Percentiles rank a stretch among this genome's conserved stretches.
Evolutionary conservation across 2,329 filamentous ascomycete genomes (phyloP).

Genomic region (Capronia coronata): DNA sequence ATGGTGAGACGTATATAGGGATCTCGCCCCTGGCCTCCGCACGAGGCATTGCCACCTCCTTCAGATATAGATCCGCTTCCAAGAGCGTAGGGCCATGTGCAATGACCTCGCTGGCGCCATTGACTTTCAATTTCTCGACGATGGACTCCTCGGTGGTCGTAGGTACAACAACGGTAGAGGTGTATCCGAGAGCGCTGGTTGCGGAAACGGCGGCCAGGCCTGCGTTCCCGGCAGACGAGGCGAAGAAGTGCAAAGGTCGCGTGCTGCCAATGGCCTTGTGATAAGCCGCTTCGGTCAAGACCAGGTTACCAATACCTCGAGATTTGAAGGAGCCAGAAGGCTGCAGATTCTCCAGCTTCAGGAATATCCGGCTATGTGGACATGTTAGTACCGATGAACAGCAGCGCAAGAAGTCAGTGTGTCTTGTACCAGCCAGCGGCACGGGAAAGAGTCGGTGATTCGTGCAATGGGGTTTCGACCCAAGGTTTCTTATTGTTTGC

Average conservation of each 20-base stretch:
- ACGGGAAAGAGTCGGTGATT: too few species aligned
- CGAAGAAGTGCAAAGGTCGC: conserved; percentile 76
- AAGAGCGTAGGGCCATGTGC: conserved; percentile 61
- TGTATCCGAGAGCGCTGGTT: conserved; percentile 55
- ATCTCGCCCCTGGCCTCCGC: conserved; percentile 29
- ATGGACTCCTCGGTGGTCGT: conserved; percentile 59
- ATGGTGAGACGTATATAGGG: conserved; percentile 46
- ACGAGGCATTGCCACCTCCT: conserved; percentile 42
- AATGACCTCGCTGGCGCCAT: conserved; percentile 60
- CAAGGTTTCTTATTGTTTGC: too few species aligned
- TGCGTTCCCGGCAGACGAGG: conserved; percentile 74
- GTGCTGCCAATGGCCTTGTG: too few species aligned
- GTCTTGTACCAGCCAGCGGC: too few species aligned
- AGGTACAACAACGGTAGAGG: conserved; percentile 70
- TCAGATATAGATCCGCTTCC: conserved; percentile 63
- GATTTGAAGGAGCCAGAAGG: conserved; percentile 83
- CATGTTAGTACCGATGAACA: too few species aligned
- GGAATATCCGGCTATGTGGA: background rate
- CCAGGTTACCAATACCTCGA: conserved; percentile 35
- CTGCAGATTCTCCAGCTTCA: conserved; percentile 80
- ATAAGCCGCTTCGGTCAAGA: too few species aligned
- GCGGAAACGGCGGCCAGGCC: conserved; percentile 74
- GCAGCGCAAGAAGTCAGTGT: too few species aligned
- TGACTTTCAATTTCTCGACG: conserved; percentile 62
- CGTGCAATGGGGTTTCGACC: too few species aligned